Percentiles rank a stretch among this genome's conserved stretches.
These are phyloP conservation scores for baker's yeast (Saccharomyces cerevisiae) DNA, from an alignment of 805 yeast species.

Conservation along the genomic window DNA sequence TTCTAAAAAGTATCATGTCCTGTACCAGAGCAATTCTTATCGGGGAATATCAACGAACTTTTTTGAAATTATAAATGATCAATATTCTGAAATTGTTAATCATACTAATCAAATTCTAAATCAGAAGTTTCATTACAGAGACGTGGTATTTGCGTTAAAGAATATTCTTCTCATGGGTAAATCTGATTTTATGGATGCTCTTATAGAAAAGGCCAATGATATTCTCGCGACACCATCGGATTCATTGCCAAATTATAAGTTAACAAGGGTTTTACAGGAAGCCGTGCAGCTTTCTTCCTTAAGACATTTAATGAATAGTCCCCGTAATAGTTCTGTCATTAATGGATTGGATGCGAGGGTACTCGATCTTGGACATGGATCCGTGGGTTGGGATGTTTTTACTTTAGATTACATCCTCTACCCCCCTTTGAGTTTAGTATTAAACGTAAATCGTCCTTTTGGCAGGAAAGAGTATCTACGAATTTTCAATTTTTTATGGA, in stretches of 20 bases:
- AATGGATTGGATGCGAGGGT: conserved; percentile 74
- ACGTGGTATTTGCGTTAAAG: conserved; percentile 55
- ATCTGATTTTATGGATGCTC: conserved; percentile 72
- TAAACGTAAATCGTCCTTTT: conserved; percentile 41
- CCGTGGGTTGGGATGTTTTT: conserved; percentile 86
- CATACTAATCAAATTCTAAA: conserved; percentile 44
- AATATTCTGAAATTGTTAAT: conserved; percentile 45
- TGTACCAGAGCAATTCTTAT: conserved; percentile 6
- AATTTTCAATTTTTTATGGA: conserved; percentile 81
- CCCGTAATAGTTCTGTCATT: conserved; percentile 34
- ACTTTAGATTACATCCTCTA: conserved; percentile 66
- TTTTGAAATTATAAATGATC: conserved; percentile 33
- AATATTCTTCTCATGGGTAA: conserved; percentile 60
- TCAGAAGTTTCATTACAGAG: conserved; percentile 39
- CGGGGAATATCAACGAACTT: conserved; percentile 13
- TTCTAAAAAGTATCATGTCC: conserved; percentile 24
- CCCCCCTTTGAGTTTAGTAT: conserved; percentile 45
- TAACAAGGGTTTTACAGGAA: conserved; percentile 56
- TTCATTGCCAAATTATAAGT: conserved; percentile 54
- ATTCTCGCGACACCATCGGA: conserved; percentile 54
- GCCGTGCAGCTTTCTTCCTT: conserved; percentile 52
- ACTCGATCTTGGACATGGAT: conserved; percentile 62
- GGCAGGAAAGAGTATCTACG: conserved; percentile 56
- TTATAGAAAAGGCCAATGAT: conserved; percentile 47
- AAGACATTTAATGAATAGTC: conserved; percentile 31